These are phyloP conservation scores for Xylaria sp. DNA, from an alignment of 2,329 filamentous ascomycete genomes.

Conservation along the genomic window DNA sequence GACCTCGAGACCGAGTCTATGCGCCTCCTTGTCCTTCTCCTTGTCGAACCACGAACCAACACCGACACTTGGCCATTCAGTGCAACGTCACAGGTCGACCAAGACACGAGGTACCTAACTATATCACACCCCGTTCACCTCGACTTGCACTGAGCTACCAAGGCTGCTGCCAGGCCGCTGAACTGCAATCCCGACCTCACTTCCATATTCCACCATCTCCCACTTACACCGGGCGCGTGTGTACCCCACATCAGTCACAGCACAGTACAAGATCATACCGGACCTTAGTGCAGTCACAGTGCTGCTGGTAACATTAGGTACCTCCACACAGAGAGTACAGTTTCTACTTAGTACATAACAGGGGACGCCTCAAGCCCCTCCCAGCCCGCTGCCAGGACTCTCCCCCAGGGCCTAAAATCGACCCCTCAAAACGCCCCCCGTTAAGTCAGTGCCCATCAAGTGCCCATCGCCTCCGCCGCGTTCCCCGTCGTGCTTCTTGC, in stretches of 20 bases:
- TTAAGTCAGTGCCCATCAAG: not conserved
- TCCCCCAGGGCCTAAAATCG: not conserved
- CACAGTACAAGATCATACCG: no score
- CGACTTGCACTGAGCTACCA: not conserved
- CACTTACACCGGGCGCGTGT: not conserved
- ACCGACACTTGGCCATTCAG: not conserved
- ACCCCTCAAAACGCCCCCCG: not conserved
- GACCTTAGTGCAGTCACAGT: no score
- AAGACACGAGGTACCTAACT: not conserved
- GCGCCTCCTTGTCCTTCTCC: not conserved
- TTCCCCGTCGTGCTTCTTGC: not conserved
- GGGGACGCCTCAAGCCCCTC: not conserved
- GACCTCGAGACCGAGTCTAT: not conserved
- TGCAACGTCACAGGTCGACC: not conserved
- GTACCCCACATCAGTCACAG: not conserved
- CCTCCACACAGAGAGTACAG: no score
- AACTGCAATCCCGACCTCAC: not conserved
- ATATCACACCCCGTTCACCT: not conserved
- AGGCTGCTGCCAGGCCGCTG: not conserved
- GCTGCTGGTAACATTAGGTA: no score
- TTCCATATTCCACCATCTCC: not conserved
- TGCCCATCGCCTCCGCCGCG: not conserved
- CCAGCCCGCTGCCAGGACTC: no score
- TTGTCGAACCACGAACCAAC: no score
- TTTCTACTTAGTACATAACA: no score